Conservation (phyloP, 164 flowering plant genomes). For the Umbilicus rupestris region DNA sequence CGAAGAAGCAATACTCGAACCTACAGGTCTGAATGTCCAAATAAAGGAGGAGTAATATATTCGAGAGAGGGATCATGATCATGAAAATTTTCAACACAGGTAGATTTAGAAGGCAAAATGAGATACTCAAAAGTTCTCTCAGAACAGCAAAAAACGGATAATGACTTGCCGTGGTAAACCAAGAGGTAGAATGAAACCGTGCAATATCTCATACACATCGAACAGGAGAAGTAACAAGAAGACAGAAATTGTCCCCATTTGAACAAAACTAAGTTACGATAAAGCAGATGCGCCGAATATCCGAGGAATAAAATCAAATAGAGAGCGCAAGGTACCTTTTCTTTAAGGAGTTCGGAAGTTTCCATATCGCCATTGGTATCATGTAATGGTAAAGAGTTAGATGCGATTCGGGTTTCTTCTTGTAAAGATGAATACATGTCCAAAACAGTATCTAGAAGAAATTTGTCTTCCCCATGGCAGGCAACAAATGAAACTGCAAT, state of each 20-base stretch:
- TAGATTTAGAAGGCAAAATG: neutral
- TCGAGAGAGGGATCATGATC: neutral
- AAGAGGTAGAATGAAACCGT: neutral
- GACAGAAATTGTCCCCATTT: neutral
- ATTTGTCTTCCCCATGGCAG: slow-evolving; percentile 76
- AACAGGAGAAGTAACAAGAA: neutral
- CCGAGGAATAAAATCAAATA: neutral
- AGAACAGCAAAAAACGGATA: neutral
- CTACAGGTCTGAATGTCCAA: neutral
- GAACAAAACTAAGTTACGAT: neutral
- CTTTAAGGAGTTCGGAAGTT: slow-evolving; percentile 81
- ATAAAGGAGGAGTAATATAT: neutral
- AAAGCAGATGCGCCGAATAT: neutral
- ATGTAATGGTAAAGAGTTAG: slow-evolving; percentile 39
- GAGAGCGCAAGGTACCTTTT: slow-evolving; percentile 45
- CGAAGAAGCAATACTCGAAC: neutral
- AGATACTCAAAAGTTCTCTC: neutral
- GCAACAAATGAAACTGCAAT: slow-evolving; percentile 75
- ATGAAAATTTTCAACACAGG: neutral
- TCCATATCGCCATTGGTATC: slow-evolving; percentile 68
- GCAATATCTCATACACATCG: neutral
- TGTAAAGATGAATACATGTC: slow-evolving; percentile 70
- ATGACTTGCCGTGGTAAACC: neutral
- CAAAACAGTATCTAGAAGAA: slow-evolving; percentile 82
- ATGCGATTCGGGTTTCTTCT: slow-evolving; percentile 52